phyloP scores from a whole-genome alignment of 805 yeast genomes.

The Yarrowia divulgata region DNA sequence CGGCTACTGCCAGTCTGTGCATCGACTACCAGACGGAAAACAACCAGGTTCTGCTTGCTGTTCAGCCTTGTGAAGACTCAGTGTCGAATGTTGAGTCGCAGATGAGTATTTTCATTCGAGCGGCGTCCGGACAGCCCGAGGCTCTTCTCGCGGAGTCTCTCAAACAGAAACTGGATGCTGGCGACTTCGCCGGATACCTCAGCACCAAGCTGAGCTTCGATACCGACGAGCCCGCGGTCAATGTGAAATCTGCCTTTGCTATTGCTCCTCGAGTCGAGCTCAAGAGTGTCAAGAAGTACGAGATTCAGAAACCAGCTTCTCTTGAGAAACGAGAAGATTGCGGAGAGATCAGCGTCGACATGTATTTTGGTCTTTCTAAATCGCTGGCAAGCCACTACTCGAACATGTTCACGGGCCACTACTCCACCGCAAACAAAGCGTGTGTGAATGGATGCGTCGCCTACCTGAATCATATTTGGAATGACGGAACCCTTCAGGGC shows the following conservation, averaged over 20 bases:
- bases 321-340: not conserved
- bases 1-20: constrained; percentile 9
- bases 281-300: constrained; percentile 16
- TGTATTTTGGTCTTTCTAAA: not conserved
- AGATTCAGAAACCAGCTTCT: not conserved
- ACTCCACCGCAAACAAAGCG: not conserved
- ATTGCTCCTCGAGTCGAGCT: constrained; percentile 16
- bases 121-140: constrained; percentile 4
- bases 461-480: constrained; percentile 2
- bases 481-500: constrained; percentile 13
- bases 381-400: not conserved
- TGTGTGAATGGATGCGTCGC: constrained; percentile 1
- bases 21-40: constrained; percentile 5
- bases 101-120: constrained; percentile 25
- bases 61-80: not conserved
- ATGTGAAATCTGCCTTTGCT: not conserved
- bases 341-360: not conserved
- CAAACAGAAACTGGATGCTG: constrained; percentile 10
- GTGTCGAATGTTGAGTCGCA: not conserved
- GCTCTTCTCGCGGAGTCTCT: constrained; percentile 5
- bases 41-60: constrained; percentile 13
- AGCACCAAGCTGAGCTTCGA: constrained; percentile 3
- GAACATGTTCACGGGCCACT: not conserved
- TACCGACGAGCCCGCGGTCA: not conserved
- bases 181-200: constrained; percentile 4